Evolutionary conservation across 2,329 filamentous ascomycete genomes (phyloP).

Genomic region (Coniochaeta sp.): DNA sequence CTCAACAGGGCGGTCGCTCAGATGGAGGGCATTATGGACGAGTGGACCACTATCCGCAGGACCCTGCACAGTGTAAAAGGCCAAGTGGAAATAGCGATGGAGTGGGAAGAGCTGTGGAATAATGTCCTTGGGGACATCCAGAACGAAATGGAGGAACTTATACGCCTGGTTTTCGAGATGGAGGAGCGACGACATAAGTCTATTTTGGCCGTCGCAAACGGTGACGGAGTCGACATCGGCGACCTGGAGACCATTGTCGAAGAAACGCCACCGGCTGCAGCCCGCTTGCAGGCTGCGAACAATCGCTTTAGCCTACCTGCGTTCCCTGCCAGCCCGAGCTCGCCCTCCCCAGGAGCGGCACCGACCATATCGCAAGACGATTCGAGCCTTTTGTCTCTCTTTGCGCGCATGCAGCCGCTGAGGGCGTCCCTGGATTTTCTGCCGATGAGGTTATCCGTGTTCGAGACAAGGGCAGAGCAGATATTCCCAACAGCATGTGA

Average conservation of each 20-base stretch:
- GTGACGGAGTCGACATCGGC: conserved; percentile 69
- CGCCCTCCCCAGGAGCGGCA: conserved; percentile 39
- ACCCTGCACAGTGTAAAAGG: conserved; percentile 74
- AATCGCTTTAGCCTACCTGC: conserved; percentile 63
- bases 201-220: conserved; percentile 53
- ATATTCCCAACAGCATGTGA: conserved; percentile 88
- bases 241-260: conserved; percentile 92
- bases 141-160: conserved; percentile 58
- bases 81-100: conserved; percentile 95
- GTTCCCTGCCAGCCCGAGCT: conserved; percentile 56
- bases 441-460: conserved; percentile 87
- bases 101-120: conserved; percentile 97
- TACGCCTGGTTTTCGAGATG: conserved; percentile 87
- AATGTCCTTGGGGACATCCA: conserved; percentile 90
- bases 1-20: conserved; percentile 71
- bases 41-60: conserved; percentile 77
- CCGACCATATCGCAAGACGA: conserved; percentile 66
- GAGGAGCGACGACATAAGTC: conserved; percentile 88
- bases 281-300: conserved; percentile 44
- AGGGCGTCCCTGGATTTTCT: conserved; percentile 91
- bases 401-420: conserved; percentile 91
- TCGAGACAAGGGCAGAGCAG: conserved; percentile 67
- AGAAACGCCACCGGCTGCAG: conserved; percentile 58
- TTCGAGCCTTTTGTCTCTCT: conserved; percentile 78
- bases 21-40: conserved; percentile 79